These are phyloP conservation scores for Misopates orontium DNA, from an alignment of 257 asterid species.

Conservation along the genomic window DNA sequence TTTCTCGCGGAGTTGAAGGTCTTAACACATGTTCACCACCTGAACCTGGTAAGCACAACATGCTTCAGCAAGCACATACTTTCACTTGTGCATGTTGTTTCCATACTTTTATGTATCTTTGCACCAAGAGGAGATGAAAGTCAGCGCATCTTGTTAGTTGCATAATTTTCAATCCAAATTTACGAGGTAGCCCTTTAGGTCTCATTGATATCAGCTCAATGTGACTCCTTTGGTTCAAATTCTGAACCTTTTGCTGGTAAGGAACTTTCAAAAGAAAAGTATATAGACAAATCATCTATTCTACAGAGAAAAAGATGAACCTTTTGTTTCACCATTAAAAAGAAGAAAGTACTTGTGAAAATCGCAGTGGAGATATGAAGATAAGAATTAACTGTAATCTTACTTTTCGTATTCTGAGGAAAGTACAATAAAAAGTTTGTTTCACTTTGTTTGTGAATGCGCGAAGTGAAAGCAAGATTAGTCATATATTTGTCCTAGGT, in stretches of 20 bases:
- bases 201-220: neutral
- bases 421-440: no score
- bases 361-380: no score
- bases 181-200: neutral
- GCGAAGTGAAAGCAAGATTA: no score
- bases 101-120: no score
- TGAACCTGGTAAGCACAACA: constrained; percentile 72
- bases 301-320: neutral
- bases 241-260: neutral
- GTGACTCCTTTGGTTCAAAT: neutral
- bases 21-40: constrained; percentile 94
- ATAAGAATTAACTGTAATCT: no score
- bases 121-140: no score
- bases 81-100: no score
- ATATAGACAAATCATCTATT: neutral
- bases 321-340: neutral
- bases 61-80: constrained; percentile 4
- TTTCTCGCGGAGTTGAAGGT: constrained; percentile 95
- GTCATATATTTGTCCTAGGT: no score
- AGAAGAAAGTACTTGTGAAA: neutral
- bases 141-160: neutral
- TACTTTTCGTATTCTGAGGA: no score
- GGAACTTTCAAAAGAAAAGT: neutral
- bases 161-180: neutral
- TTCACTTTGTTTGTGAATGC: no score